Evolutionary conservation across 2,329 filamentous ascomycete genomes (phyloP), one percentile per base, ranked within the genome.

Genomic region (Penicillium occitanis): DNA sequence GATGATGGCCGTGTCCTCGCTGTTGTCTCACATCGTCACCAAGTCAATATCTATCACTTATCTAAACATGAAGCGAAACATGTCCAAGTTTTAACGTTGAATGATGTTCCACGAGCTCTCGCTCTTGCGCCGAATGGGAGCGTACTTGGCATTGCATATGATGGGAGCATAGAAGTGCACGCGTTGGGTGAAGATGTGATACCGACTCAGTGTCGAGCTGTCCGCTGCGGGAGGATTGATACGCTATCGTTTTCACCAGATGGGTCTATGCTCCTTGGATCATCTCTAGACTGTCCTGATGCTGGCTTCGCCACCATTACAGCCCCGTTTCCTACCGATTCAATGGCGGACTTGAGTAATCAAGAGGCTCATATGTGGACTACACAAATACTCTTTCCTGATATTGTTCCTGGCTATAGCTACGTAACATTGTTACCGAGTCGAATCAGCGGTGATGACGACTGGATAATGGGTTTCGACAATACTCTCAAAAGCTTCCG

Each of bases 101-200:
- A 94, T 72, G 89, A 95, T 75, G 86, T 87, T 64, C 91, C 93
- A 8, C 87, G 89, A 64, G 88, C 91, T 14, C 90, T 97, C 69
- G 89, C 91, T 17, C 80, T 97, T 35, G 94, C 92, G 0, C 91
- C 92, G 1, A 91, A 90, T 69, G 92, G 91, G 28, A 88, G 89
- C 51, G 91, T 97, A 14, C 80, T 97, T 55, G 93, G 93, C 28
- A 90, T 92, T 17, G 92, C 92, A 7, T 96, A 93, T 76, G 88
- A 92, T 73, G 91, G 91, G 64, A 91, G 91, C n/a, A 93, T 97
- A 68, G 93, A 97, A 76, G 91, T 97, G 0, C 88, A 91, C 33
- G 91, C 92, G 5, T 81, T 96, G 46, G 87, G 86, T 58, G 82
- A 88, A 2, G 86, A 83, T 63, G 87, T 87, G 30, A 73, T 89